Evolutionary conservation across 2,329 filamentous ascomycete species (phyloP), one percentile per base, ranked within the genome.

Genomic region (Arthrobotrys entomopaga): DNA sequence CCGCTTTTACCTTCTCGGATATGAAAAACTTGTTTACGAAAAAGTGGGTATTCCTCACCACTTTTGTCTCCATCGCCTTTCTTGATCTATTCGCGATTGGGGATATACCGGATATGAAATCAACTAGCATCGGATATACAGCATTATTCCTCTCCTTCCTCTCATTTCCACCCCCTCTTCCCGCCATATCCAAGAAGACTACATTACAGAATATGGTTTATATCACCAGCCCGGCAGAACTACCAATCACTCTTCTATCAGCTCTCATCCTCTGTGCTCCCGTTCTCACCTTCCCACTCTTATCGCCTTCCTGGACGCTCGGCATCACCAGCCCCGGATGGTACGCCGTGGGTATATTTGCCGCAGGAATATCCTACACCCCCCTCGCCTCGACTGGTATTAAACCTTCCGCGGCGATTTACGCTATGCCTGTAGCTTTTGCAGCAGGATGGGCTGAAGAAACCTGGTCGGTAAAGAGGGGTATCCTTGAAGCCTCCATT

Each of bases 241-340:
- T 75, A 11, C 65, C 71, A 15, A 61, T 59, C 16, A 75, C 65
- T 1, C 54, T 70, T 7, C 22, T 75, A 11, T 52, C 71, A 0
- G 48, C 71, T 2, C 10, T 65, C 1, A 8, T 75, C 15, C 54
- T 75, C 0, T 70, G 59, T n/a, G 13, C 70, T 0, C 65, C 71
- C 10, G 59, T 75, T 3, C 50, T 75, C 13, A 54, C 52, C 3
- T 52, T 75, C 11, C 71, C 70, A 0, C 48, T 75, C 29, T 6
- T 70, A n/a, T 70, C 53, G 7, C 42, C 26, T 8, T 29, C 38
- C 2, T 75, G 65, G 20, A 60, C 58, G 3, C 48, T 75, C 2
- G 71, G 71, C 0, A 65, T 75, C 26, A 65, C 65, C 0, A 69
- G 65, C 24, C 71, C 71, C 2, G 71, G 71, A 3, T 75, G 71